Conservation (phyloP, 306 rosid species). For the Sicyos edulis region DNA sequence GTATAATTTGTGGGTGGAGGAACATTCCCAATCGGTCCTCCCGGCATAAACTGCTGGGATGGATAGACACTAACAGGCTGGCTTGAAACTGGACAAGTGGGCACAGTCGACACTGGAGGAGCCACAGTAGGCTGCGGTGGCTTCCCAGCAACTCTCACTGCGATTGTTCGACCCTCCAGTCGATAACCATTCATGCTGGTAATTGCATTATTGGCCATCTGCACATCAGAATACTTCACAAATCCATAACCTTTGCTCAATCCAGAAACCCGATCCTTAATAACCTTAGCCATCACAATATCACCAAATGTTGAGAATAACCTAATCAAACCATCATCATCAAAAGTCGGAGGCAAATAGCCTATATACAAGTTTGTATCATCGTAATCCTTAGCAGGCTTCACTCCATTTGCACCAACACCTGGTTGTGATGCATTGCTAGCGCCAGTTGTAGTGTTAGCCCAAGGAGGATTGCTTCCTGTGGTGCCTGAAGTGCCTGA, state of each 20-base stretch:
- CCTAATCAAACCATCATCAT: constrained; percentile 77
- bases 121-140: constrained; percentile 94
- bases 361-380: constrained; percentile 95
- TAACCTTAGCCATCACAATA: constrained; percentile 95
- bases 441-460: constrained; percentile 41
- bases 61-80: constrained; percentile 79
- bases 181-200: constrained; percentile 87
- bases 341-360: constrained; percentile 87
- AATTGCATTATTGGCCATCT: constrained; percentile 89
- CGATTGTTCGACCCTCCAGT: constrained; percentile 88
- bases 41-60: constrained; percentile 72
- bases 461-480: constrained; percentile 90
- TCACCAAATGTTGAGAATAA: constrained; percentile 91
- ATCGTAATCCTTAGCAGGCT: constrained; percentile 72
- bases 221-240: constrained; percentile 82
- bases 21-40: constrained; percentile 64
- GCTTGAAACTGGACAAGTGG: constrained; percentile 66
- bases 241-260: constrained; percentile 96
- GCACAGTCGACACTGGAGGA: constrained; percentile 63
- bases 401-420: constrained; percentile 55
- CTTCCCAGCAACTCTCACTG: constrained; percentile 95
- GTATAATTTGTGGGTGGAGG: constrained; percentile 57
- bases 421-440: constrained; percentile 50
- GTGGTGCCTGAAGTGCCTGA: constrained; percentile 66
- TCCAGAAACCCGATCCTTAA: constrained; percentile 71